A percentile compares a stretch with the other conserved stretches of the same genome.
Conservation (phyloP, 108 stramenopile genomes). For the Nannochloropsis salina region DNA sequence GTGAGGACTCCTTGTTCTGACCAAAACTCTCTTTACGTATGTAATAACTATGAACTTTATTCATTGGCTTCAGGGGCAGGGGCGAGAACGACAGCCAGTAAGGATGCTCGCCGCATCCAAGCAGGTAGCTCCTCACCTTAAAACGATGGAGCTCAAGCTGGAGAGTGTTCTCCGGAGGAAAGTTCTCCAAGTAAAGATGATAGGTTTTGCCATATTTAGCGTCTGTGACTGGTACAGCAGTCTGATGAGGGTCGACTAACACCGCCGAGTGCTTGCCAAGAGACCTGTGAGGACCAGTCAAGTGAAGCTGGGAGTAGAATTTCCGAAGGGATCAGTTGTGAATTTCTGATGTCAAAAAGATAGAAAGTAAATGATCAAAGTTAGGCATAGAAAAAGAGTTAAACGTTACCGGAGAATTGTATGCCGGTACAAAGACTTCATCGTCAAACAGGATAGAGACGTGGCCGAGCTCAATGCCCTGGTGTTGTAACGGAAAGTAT, state of each 20-base stretch:
- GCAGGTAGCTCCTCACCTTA: background rate
- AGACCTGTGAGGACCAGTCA: background rate
- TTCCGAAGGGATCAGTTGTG: background rate
- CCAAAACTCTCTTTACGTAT: background rate
- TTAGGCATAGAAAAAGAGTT: background rate
- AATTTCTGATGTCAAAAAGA: background rate
- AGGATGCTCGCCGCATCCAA: too few species aligned
- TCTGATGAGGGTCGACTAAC: background rate
- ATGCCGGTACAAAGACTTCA: background rate
- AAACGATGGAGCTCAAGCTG: background rate
- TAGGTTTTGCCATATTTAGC: background rate
- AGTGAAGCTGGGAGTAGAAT: background rate
- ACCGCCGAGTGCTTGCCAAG: background rate
- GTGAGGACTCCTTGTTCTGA: background rate
- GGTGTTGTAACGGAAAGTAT: background rate
- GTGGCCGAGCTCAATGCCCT: constrained; percentile 17
- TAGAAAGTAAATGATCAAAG: background rate
- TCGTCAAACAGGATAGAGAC: background rate
- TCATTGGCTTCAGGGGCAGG: too few species aligned
- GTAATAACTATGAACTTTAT: background rate
- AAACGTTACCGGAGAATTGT: background rate
- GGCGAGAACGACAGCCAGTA: too few species aligned
- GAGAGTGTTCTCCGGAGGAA: background rate
- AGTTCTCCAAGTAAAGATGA: background rate
- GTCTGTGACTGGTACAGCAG: background rate